phyloP scores from a whole-genome alignment of 768 basidiomycete genomes.

The Nevesoporus exiguus region DNA sequence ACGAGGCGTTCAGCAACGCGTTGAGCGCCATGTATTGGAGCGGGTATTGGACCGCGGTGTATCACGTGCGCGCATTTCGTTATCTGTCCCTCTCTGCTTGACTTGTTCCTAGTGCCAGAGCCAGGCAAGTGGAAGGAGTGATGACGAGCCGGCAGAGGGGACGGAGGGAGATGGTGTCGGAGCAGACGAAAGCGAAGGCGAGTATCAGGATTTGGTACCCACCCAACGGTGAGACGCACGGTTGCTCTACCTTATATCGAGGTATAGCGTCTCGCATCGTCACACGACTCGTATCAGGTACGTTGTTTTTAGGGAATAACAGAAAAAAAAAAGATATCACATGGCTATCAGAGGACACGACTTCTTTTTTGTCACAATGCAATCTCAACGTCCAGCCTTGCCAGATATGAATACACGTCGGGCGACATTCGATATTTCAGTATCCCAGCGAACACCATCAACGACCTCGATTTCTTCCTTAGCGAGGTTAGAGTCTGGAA shows the following conservation, averaged over 20 bases:
- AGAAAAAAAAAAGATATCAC: not conserved
- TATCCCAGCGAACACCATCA: constrained; percentile 88
- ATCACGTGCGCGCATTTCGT: constrained; percentile 51
- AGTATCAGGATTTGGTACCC: constrained; percentile 29
- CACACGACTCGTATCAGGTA: constrained; percentile 13
- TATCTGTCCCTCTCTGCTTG: not conserved
- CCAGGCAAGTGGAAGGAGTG: constrained; percentile 14
- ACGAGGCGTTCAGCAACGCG: constrained; percentile 76
- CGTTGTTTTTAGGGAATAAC: constrained; percentile 8
- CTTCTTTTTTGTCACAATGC: constrained; percentile 45
- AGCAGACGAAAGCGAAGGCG: constrained; percentile 19
- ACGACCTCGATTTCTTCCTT: constrained; percentile 75
- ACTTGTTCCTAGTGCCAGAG: constrained; percentile 23
- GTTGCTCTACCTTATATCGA: not conserved
- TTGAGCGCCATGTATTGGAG: constrained; percentile 82
- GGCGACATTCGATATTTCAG: constrained; percentile 87
- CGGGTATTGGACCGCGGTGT: constrained; percentile 85
- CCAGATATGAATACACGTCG: constrained; percentile 86
- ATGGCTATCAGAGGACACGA: not conserved
- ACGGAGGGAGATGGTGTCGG: constrained; percentile 29
- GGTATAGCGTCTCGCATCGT: not conserved
- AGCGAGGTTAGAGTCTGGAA: constrained; percentile 56
- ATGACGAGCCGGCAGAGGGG: constrained; percentile 23
- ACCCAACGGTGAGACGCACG: constrained; percentile 25
- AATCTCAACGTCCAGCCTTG: constrained; percentile 82